Base-by-base conservation (phyloP, 1,139 yeast genomes). In the Saccharomyces hybrid region DNA sequence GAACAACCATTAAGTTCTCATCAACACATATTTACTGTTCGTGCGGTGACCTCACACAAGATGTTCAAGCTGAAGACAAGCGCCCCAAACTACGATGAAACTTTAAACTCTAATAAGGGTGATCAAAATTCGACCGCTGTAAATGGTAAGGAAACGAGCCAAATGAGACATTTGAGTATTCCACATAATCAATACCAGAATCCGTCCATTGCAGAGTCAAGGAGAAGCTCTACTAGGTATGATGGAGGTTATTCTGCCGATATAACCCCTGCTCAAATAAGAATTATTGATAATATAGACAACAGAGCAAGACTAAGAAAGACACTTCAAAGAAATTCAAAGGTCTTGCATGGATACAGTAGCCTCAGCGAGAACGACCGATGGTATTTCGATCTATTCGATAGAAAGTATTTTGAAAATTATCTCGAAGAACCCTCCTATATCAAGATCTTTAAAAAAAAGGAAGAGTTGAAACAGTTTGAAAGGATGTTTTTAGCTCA, bases 401-500 rank as follows among this genome's bases (percentile, higher is more conserved):
- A 66, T 42, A 65, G 66, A 27, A 67, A 66, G 4, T 69, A 69
- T 52, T 67, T 65, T 50, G 66, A 64, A 47, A 61, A 76, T 56
- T 72, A 77, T 28, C 67, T 80, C 52, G 67, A 69, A 38, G 72
- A 76, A 41, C 86, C 88, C 7, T 80, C 77, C 56, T 81, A 83
- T 62, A 69, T 81, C 51, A 78, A 75, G 62, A 70, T 76, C 3
- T 73, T 75, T 57, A 74, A 76, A 58, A 76, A 74, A 55, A 75
- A 73, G 55, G 72, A 71, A 53, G 72, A 79, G 47, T 77, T 82
- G 2, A 71, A 70, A 28, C 67, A 72, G 34, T 71, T 82, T 56
- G 78, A 78, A 59, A 73, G 84, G 54, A 67, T 88, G 50, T 88
- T 88, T 61, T 71, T 88, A 48, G 93, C 96, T 1, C 97, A 89